phyloP scores from a whole-genome alignment of 2,329 filamentous ascomycete species.

The Ascochyta viciae-villosae region DNA sequence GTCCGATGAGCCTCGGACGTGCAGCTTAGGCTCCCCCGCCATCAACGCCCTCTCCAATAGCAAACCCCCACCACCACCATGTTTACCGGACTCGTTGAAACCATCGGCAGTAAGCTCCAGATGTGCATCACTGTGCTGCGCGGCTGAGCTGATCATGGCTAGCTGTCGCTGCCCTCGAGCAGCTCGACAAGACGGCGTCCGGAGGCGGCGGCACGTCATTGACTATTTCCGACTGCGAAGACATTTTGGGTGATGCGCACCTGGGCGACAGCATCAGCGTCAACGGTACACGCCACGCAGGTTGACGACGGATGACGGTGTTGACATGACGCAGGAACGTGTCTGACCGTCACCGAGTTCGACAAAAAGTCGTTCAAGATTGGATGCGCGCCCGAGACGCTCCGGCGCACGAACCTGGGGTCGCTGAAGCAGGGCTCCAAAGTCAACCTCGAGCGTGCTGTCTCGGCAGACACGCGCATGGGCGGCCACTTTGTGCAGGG shows the following conservation, averaged over 20 bases:
- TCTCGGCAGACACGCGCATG: conserved; percentile 91
- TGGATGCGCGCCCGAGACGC: conserved; percentile 92
- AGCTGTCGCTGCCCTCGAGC: conserved; percentile 85
- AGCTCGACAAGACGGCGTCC: conserved; percentile 74
- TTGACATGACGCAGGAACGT: conserved; percentile 64
- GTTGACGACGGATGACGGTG: neutral
- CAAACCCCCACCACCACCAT: conserved; percentile 59
- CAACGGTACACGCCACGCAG: conserved; percentile 69
- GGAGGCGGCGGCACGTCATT: conserved; percentile 85
- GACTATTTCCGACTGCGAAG: conserved; percentile 77
- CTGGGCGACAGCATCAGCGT: conserved; percentile 93
- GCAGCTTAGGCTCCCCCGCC: conserved; percentile 32
- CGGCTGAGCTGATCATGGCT: conserved; percentile 42
- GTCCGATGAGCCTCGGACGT: conserved; percentile 25
- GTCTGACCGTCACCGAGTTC: conserved; percentile 87
- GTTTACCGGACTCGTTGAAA: conserved; percentile 77
- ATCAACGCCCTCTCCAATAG: conserved; percentile 20
- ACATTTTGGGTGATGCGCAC: conserved; percentile 82
- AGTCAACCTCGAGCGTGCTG: conserved; percentile 94
- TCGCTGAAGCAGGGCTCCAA: conserved; percentile 67
- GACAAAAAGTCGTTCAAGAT: conserved; percentile 76
- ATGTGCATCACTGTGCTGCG: conserved; percentile 5
- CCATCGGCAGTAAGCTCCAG: conserved; percentile 77
- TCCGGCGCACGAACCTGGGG: conserved; percentile 95
- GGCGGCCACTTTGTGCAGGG: conserved; percentile 98